Evolutionary conservation across 805 yeast species (phyloP), one percentile per base, ranked within the genome.

Genomic region (Cyberlindnera veronae): DNA sequence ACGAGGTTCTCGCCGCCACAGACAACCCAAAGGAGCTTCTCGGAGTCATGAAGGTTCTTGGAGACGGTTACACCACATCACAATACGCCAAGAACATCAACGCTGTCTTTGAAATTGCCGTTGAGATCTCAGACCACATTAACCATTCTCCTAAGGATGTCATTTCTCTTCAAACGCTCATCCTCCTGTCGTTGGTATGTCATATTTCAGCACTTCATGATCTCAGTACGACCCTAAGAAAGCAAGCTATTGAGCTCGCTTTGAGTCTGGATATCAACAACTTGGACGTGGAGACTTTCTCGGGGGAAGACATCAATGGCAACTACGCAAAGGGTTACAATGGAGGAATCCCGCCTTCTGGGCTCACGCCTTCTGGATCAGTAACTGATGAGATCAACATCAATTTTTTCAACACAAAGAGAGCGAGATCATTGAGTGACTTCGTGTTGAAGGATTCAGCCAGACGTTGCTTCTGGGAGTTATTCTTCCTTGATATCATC

Each of bases 151-250:
- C 53, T 48, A 61, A 63, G 29, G 80, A 74, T 53, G 54, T 74
- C 6, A 51, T 73, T 3, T 53, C 74, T 1, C 42, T 74, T 16
- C 79, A 74, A 44, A 50, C 69, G 0, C 45, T 74, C 32, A 50
- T 71, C 8, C 39, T 74, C 11, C 37, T 70, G 8, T 61, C 74
- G 0, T 61, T 74, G 50, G 62, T 68, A 4, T 62, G 76, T 13
- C 80, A 74, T 46, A 69, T 74, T 19, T 71, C 77, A n/a, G 70
- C 79, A 0, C 48, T 74, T 8, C 79, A 74, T 49, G 73, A 68
- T 28, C 45, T 73, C 32, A 68, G 76, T 32, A 57, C 65, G 2
- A 49, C 61, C 0, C 42, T 74, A n/a, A 63, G 79, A 42, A 67
- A 63, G 26, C 63, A 69, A 21, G 65, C 71, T 14, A 65, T 72